Evolutionary conservation across 768 basidiomycete species (phyloP), one percentile per base, ranked within the genome.

Genomic region (Tylopilus sp.): DNA sequence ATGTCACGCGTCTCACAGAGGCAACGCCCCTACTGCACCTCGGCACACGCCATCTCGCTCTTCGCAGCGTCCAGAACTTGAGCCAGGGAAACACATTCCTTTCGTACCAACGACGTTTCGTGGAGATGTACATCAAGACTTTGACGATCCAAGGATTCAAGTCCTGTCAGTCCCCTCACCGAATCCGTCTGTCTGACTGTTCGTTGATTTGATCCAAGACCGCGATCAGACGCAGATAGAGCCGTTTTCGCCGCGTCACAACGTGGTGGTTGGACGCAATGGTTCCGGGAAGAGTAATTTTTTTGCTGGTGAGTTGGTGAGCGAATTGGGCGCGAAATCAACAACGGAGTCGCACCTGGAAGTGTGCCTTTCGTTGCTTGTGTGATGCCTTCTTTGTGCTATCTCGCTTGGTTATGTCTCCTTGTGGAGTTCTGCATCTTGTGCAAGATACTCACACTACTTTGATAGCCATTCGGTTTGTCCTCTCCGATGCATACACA

Each of bases 231-330:
- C 87, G 0, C 86, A 89, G 62, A 92, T 97, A 53, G 95, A 98
- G 61, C 95, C 95, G 0, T 99, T 99, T 73, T 91, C 87, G 21
- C 84, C 94, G 1, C 85, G 79, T 45, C 93, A 97, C 67, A 98
- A 98, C 72, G 94, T 98, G 12, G 93, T 98, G 10, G 95, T 98
- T 9, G 96, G 97, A 14, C 76, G 97, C 38, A 98, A 99, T 80
- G 97, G 97, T 13, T 92, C 90, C 7, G 97, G 97, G 46, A 99
- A 99, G 78, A 94, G 91, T 64, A 99, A 98, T 70, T 98, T 99
- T 79, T 99, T 99, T 71, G 86, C 91, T 33, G 94, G 92, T 89
- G 47, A 58, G 86, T 67, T 25, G 17, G 7, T 13, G 28, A n/a
- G n/a, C 28, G 6, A n/a, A 22, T 22, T 14, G 17, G 21, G n/a